phyloP scores from a whole-genome alignment of 2,329 filamentous ascomycete genomes.

The Ramularia endophylla region DNA sequence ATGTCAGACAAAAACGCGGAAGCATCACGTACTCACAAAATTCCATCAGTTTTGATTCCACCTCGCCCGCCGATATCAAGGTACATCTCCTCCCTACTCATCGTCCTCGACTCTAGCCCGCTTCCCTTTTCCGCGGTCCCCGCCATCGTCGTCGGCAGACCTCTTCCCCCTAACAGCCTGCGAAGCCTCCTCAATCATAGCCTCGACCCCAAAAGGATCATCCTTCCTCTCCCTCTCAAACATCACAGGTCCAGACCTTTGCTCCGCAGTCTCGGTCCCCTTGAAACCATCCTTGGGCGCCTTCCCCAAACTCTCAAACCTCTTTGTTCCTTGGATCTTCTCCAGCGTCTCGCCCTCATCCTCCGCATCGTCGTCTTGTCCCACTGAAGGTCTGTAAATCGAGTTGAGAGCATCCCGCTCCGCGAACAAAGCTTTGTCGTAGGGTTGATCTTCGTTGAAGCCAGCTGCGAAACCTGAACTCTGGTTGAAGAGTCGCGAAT shows the following conservation, averaged over 20 bases:
- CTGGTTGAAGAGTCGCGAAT: conserved; percentile 92
- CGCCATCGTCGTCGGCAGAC: conserved; percentile 64
- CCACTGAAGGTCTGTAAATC: conserved; percentile 77
- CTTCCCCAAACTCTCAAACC: conserved; percentile 83
- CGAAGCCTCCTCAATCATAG: conserved; percentile 78
- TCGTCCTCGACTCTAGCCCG: conserved; percentile 74
- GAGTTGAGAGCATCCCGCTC: conserved; percentile 91
- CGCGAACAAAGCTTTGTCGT: conserved; percentile 95
- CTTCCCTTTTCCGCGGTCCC: conserved; percentile 49
- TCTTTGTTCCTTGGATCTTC: conserved; percentile 75
- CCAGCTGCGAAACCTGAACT: conserved; percentile 79
- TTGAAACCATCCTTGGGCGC: conserved; percentile 76
- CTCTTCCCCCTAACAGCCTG: conserved; percentile 56
- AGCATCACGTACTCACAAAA: too few relatives aligned
- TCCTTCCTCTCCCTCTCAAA: conserved; percentile 77
- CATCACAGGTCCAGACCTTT: conserved; percentile 84
- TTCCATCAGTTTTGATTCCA: too few relatives aligned
- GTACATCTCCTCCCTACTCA: conserved; percentile 5
- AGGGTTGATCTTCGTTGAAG: conserved; percentile 96
- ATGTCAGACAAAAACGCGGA: too few relatives aligned
- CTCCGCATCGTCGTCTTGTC: conserved; percentile 60
- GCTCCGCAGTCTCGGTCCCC: conserved; percentile 75
- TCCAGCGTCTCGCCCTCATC: conserved; percentile 76
- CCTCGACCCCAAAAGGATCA: conserved; percentile 92
- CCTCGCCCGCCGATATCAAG: background rate